These are phyloP conservation scores for Rhodotorula sphaerocarpa DNA, from an alignment of 768 basidiomycete genomes.

Conservation along the genomic window DNA sequence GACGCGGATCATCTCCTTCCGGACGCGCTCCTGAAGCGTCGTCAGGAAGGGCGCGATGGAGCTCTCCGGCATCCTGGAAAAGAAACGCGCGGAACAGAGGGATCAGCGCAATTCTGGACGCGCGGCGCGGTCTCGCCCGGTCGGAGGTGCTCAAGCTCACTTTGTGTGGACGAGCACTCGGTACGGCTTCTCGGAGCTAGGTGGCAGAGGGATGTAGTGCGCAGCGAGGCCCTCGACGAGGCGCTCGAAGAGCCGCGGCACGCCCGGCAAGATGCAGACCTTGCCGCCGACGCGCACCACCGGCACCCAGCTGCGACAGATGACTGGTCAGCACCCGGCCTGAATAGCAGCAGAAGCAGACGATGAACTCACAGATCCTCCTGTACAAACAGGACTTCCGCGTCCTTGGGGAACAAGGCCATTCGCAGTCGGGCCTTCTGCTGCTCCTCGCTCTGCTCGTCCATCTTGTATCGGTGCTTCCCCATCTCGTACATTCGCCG, in stretches of 20 bases:
- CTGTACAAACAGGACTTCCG: slow-evolving; percentile 71
- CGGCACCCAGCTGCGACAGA: slow-evolving; percentile 51
- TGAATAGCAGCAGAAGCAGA: neutral
- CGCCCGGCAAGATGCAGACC: slow-evolving; percentile 84
- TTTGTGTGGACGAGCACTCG: slow-evolving; percentile 76
- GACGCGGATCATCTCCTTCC: slow-evolving; percentile 55
- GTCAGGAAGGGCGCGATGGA: slow-evolving; percentile 81
- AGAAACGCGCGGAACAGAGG: too few relatives aligned
- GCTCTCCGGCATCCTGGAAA: slow-evolving; percentile 69
- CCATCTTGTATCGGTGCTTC: slow-evolving; percentile 54
- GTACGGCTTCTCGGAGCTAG: slow-evolving; percentile 60
- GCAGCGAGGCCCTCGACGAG: slow-evolving; percentile 45
- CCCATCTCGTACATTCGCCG: slow-evolving; percentile 59
- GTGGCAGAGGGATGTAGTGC: slow-evolving; percentile 70
- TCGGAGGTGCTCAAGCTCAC: slow-evolving; percentile 45
- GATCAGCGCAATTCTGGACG: neutral
- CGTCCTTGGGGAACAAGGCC: slow-evolving; percentile 70
- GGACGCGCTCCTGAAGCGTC: slow-evolving; percentile 62
- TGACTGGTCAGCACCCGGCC: neutral
- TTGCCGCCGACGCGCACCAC: slow-evolving; percentile 77
- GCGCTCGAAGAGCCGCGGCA: slow-evolving; percentile 50
- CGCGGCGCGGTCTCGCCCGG: neutral
- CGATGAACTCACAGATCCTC: slow-evolving; percentile 71
- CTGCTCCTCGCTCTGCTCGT: slow-evolving; percentile 65
- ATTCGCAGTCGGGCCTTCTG: slow-evolving; percentile 69